Conservation (phyloP, 306 rosid species). For the Elaeagnus macrophylla region DNA sequence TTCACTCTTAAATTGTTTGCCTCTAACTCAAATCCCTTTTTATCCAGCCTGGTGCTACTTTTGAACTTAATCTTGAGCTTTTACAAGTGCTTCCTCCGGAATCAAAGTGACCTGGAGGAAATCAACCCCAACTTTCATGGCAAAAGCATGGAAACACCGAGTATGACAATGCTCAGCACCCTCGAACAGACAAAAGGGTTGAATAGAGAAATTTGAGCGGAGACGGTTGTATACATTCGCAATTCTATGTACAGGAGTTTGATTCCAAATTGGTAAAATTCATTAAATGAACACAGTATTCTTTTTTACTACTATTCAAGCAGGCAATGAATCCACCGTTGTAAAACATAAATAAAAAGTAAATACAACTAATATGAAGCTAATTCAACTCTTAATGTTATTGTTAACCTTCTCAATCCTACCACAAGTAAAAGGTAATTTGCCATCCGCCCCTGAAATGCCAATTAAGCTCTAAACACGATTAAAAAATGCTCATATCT, state of each 20-base stretch:
- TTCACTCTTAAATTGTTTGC: background rate
- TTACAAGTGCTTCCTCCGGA: slow-evolving; percentile 45
- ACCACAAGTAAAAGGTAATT: too few species aligned
- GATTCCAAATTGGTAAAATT: too few species aligned
- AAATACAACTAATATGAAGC: background rate
- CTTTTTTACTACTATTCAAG: too few species aligned
- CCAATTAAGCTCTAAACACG: background rate
- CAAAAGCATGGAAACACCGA: background rate
- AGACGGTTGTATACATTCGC: too few species aligned
- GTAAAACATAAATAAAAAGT: background rate
- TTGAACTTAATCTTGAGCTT: slow-evolving; percentile 80
- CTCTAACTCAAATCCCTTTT: background rate
- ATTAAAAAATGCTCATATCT: slow-evolving; percentile 24
- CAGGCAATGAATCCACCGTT: too few species aligned
- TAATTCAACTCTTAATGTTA: background rate
- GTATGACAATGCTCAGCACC: too few species aligned
- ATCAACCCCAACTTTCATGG: background rate
- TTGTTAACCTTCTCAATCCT: background rate
- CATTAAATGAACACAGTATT: too few species aligned
- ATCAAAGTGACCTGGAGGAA: slow-evolving; percentile 22
- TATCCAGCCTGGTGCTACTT: slow-evolving; percentile 90
- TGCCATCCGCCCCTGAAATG: background rate
- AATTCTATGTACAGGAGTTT: too few species aligned
- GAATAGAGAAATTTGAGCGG: too few species aligned
- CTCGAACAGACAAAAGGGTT: too few species aligned